Percentiles rank a stretch among this genome's conserved stretches.
Conservation (phyloP, 495 filamentous ascomycete species). For the Penicilliopsis zonata region DNA sequence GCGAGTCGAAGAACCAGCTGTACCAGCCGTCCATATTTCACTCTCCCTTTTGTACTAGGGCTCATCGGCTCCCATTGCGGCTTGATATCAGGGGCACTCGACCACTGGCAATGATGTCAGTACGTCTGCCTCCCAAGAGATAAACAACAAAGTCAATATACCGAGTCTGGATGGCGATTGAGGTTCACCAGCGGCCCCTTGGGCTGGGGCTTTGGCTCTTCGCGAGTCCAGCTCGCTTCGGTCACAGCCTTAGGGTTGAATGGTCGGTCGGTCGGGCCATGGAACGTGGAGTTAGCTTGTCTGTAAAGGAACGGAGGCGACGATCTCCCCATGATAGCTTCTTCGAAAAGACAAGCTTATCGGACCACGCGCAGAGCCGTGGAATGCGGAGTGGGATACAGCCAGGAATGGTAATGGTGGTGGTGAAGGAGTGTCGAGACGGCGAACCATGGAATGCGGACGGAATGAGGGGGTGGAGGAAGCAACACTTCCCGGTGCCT, state of each 20-base stretch:
- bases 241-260: slow-evolving; percentile 82
- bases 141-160: slow-evolving; percentile 28
- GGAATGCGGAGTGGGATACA: slow-evolving; percentile 5
- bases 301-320: slow-evolving; percentile 68
- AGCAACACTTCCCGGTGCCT: too few relatives aligned
- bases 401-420: slow-evolving; percentile 20
- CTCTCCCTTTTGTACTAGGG: slow-evolving; percentile 50
- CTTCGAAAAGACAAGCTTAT: slow-evolving; percentile 9
- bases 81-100: slow-evolving; percentile 22
- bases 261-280: slow-evolving; percentile 36
- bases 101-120: not conserved
- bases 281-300: slow-evolving; percentile 34
- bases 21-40: slow-evolving; percentile 49
- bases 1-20: slow-evolving; percentile 56
- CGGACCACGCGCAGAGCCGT: slow-evolving; percentile 21
- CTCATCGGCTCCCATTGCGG: slow-evolving; percentile 54
- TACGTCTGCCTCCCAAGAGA: not conserved
- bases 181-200: slow-evolving; percentile 66
- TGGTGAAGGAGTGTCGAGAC: slow-evolving; percentile 8
- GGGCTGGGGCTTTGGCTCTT: slow-evolving; percentile 44
- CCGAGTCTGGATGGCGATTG: slow-evolving; percentile 69
- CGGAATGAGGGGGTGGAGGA: slow-evolving; percentile 8
- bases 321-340: slow-evolving; percentile 41
- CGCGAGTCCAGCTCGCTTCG: slow-evolving; percentile 51
- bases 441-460: slow-evolving; percentile 3